Evolutionary conservation across 2,329 filamentous ascomycete genomes (phyloP).

Genomic region (Fonsecaea erecta): DNA sequence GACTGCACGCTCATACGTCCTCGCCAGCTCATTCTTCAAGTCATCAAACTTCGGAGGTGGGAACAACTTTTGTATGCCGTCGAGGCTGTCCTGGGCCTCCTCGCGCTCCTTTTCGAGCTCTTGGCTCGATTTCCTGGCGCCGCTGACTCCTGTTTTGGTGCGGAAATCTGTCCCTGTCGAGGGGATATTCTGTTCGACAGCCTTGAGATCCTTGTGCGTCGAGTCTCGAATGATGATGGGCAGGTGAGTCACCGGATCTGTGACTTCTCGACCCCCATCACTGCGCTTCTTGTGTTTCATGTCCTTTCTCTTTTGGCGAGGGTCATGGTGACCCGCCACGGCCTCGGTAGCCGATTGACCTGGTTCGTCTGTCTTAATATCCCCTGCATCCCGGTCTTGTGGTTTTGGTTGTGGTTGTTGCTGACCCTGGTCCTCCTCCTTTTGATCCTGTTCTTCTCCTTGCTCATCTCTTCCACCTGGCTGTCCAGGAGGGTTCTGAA

Average conservation of each 20-base stretch:
- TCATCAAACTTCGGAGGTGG: conserved; percentile 58
- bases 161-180: conserved; percentile 47
- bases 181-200: conserved; percentile 52
- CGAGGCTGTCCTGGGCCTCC: conserved; percentile 50
- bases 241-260: conserved; percentile 73
- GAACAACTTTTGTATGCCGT: conserved; percentile 57
- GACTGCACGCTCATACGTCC: conserved; percentile 53
- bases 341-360: conserved; percentile 34
- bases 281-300: conserved; percentile 56
- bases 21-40: conserved; percentile 50
- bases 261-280: conserved; percentile 63
- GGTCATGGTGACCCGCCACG: conserved; percentile 41
- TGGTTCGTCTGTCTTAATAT: conserved; percentile 17
- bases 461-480: not conserved
- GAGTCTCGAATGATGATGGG: conserved; percentile 71
- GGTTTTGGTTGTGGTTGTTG: conserved; percentile 1
- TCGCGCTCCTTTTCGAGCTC: conserved; percentile 51
- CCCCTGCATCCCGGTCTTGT: not conserved
- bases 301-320: conserved; percentile 54
- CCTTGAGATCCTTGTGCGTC: conserved; percentile 64
- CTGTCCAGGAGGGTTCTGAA: not conserved
- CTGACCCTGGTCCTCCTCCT: conserved; percentile 6
- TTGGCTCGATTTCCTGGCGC: conserved; percentile 51
- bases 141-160: conserved; percentile 53
- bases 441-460: conserved; percentile 7